These are phyloP conservation scores for Aspergillus intermedius DNA, from an alignment of 2,329 filamentous ascomycete genomes.

Conservation along the genomic window DNA sequence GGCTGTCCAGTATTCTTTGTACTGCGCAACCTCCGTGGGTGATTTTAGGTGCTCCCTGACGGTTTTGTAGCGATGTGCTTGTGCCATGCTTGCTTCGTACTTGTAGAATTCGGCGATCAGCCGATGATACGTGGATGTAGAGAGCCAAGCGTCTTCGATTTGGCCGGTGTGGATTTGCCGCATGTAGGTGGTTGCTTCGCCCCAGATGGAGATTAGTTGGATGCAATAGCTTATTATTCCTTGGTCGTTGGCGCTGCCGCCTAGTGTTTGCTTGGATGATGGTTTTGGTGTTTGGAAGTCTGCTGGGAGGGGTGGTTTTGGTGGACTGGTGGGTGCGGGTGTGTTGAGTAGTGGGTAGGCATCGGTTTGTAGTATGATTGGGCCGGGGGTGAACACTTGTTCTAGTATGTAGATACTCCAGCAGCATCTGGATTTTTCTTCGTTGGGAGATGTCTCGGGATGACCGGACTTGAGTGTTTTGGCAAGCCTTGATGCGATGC, in stretches of 20 bases:
- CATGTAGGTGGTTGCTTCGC: constrained; percentile 1
- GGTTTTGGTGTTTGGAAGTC: background rate
- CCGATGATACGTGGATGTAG: constrained; percentile 1
- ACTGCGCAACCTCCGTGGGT: background rate
- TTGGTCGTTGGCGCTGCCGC: background rate
- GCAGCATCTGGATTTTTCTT: constrained; percentile 1
- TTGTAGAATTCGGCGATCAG: constrained; percentile 1
- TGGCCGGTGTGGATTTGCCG: background rate
- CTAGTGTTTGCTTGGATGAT: background rate
- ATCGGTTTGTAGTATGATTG: background rate
- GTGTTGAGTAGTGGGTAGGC: no score
- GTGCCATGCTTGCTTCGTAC: constrained; percentile 1
- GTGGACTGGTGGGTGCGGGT: background rate
- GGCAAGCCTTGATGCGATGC: constrained; percentile 1
- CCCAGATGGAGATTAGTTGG: constrained; percentile 3
- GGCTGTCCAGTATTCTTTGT: constrained; percentile 3
- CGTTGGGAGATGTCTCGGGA: background rate
- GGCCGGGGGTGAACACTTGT: background rate
- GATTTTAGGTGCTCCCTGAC: constrained; percentile 1
- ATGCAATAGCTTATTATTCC: constrained; percentile 4
- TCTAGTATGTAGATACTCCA: constrained; percentile 7
- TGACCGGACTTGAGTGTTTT: background rate
- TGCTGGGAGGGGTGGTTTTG: constrained; percentile 3
- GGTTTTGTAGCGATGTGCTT: constrained; percentile 4
- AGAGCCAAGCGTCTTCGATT: constrained; percentile 4